Conservation (phyloP, 1,139 yeast genomes). For the Geotrichum europaeum region DNA sequence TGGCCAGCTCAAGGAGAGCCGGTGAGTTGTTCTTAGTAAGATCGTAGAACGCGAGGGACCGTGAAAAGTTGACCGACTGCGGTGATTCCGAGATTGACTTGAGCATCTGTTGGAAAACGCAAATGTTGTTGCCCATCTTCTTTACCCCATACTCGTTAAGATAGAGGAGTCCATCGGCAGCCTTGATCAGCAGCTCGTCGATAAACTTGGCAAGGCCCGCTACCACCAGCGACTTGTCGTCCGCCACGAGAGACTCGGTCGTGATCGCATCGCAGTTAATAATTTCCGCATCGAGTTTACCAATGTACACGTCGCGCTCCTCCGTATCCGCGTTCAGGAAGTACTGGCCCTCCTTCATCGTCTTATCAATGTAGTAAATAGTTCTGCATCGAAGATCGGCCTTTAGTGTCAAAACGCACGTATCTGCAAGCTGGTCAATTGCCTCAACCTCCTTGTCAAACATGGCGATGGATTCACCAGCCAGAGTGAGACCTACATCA, state of each 20-base stretch:
- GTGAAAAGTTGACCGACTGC: conserved; percentile 52
- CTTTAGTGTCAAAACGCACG: conserved; percentile 52
- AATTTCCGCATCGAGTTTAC: conserved; percentile 54
- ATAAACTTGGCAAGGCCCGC: conserved; percentile 54
- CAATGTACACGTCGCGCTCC: conserved; percentile 55
- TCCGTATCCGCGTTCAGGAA: conserved; percentile 48
- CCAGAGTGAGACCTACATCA: conserved; percentile 19
- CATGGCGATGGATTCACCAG: conserved; percentile 39
- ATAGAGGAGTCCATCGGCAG: conserved; percentile 50
- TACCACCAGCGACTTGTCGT: conserved; percentile 33
- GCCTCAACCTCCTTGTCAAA: conserved; percentile 46
- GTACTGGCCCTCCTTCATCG: conserved; percentile 37
- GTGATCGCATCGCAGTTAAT: conserved; percentile 44
- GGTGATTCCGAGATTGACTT: conserved; percentile 56
- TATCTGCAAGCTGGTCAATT: conserved; percentile 45
- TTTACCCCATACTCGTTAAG: conserved; percentile 64
- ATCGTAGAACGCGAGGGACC: conserved; percentile 55
- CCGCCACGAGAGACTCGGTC: conserved; percentile 28
- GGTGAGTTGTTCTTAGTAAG: conserved; percentile 38
- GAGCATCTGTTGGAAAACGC: conserved; percentile 69
- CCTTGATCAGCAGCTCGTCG: conserved; percentile 52
- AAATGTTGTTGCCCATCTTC: conserved; percentile 60
- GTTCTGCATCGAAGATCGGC: conserved; percentile 61
- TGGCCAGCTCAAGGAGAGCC: conserved; percentile 24
- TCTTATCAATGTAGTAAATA: conserved; percentile 51